phyloP scores from a whole-genome alignment of 305 asterid genomes.

The Rubia balearica region DNA sequence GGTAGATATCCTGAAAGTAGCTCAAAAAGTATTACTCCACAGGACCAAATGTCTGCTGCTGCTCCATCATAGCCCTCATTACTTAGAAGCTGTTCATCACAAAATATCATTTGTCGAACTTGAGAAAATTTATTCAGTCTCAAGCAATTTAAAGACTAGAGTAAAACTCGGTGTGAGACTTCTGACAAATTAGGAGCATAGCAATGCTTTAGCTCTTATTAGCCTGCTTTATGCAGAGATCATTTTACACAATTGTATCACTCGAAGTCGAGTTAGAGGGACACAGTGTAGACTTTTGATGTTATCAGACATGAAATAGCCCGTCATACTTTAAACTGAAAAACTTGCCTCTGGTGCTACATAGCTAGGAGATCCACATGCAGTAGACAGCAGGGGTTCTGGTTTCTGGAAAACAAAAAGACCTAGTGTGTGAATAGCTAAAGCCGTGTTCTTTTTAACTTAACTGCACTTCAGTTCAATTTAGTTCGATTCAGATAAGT shows the following conservation, averaged over 20 bases:
- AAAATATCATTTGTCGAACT: background rate
- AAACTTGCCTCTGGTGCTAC: constrained; percentile 76
- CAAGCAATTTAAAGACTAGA: background rate
- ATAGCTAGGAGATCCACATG: constrained; percentile 81
- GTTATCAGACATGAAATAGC: background rate
- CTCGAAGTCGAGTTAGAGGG: too few relatives aligned
- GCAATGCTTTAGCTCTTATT: background rate
- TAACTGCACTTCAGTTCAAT: too few relatives aligned
- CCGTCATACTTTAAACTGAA: background rate
- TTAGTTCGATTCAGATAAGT: too few relatives aligned
- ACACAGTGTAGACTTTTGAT: background rate
- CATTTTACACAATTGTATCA: too few relatives aligned
- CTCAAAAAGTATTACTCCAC: constrained; percentile 89
- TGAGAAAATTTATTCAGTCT: background rate
- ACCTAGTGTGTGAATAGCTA: constrained; percentile 11
- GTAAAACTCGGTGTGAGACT: background rate
- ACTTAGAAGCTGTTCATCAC: constrained; percentile 49
- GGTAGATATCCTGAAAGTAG: constrained; percentile 89
- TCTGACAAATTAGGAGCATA: background rate
- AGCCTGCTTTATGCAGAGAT: background rate
- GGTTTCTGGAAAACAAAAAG: constrained; percentile 22
- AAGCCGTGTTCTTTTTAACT: constrained; percentile 3
- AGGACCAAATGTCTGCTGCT: constrained; percentile 87
- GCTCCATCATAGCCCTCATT: constrained; percentile 87
- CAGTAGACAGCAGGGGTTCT: constrained; percentile 65